Evolutionary conservation across 2,329 filamentous ascomycete species (phyloP), one percentile per base, ranked within the genome.

Genomic region (Lachnum nothofagi): DNA sequence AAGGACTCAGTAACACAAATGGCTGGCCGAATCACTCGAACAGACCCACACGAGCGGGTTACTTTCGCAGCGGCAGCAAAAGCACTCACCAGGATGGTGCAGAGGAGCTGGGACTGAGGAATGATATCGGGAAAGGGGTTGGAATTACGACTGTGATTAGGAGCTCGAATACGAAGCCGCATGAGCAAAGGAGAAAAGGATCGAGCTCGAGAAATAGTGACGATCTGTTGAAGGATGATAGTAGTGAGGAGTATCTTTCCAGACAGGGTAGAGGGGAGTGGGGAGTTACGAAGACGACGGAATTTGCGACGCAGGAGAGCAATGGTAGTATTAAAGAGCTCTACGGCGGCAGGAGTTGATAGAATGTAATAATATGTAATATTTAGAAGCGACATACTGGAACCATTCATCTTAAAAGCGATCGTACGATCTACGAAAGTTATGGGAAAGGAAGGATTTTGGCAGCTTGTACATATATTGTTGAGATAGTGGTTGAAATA

Each of bases 121-220:
- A 25, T 35, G 52, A 55, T 48, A 35, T 55, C 16, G 25, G 19
- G 16, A 35, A 41, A 19, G 52, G 48, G 4, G 29, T 31, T 8
- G 54, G 49, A 6, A 40, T 55, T 10, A 48, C 49, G 10, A 53
- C 54, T 9, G 43, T 48, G 10, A 51, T 53, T 37, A 34, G 49
- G 24, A 51, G 52, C 23, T 25, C n/a, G 27, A 50, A 43, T 8
- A 40, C 22, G 3, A 24, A 46, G 25, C 20, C 16, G 19, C 37
- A 17, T 39, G 35, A 25, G 16, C 31, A 35, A 22, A 16, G 16
- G n/a, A 49, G 46, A 5, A 41, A 24, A 20, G 49, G 27, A 34
- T 39, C 44, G 37, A 47, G 23, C 27, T 47, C 44, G 52, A 38
- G 27, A 20, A 35, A 40, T 4, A 38, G 10, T 33, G 51, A 46